Evolutionary conservation across 176 grass and related monocot species (phyloP).

Genomic region (Musa beccarii): DNA sequence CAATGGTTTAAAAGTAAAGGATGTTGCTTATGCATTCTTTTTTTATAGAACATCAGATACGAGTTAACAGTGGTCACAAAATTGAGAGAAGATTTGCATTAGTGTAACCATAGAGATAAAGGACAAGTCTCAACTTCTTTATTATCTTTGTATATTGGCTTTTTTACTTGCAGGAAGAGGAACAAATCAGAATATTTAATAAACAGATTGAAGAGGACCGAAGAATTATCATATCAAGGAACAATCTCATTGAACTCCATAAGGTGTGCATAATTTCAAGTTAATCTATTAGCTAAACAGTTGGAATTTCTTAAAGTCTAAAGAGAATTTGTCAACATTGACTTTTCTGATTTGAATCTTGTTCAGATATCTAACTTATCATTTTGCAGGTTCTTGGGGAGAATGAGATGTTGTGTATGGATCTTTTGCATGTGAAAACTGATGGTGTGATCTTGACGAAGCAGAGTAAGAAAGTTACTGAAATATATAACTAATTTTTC

Average conservation of each 20-base stretch:
- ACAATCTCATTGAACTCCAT: constrained; percentile 82
- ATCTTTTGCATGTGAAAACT: constrained; percentile 86
- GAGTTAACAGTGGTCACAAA: not conserved
- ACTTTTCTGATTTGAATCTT: not conserved
- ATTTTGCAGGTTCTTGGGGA: constrained; percentile 63
- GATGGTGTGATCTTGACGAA: constrained; percentile 75
- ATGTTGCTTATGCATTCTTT: not conserved
- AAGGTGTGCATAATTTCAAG: constrained; percentile 42
- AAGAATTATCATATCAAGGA: constrained; percentile 86
- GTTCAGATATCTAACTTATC: not conserved
- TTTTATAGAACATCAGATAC: not conserved
- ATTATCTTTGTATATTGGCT: not conserved
- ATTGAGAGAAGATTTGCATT: not conserved
- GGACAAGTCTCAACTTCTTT: not conserved
- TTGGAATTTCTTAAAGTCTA: too few relatives aligned
- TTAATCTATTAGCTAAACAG: too few relatives aligned
- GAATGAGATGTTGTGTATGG: constrained; percentile 57
- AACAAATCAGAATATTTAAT: constrained; percentile 60
- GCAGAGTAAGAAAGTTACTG: constrained; percentile 48
- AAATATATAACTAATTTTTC: not conserved
- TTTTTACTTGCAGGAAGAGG: constrained; percentile 60
- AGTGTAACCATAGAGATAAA: too few relatives aligned
- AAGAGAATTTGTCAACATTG: not conserved
- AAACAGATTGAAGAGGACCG: constrained; percentile 89
- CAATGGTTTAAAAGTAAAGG: not conserved